Conservation (phyloP, 306 rosid genomes). For the Lathyrus aphaca region DNA sequence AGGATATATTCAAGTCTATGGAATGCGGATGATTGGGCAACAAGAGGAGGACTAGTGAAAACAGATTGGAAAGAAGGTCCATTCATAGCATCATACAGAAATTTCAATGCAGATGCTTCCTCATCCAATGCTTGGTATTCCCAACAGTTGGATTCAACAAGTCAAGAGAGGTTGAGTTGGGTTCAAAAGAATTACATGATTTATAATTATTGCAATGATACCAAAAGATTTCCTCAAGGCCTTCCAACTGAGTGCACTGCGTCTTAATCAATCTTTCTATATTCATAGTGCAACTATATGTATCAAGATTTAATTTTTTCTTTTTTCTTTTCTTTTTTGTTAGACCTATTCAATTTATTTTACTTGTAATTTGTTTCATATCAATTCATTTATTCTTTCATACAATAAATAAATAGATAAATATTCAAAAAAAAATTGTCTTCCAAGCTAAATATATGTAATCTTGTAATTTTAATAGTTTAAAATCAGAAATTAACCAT, state of each 20-base stretch:
- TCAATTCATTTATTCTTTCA: slow-evolving; percentile 11
- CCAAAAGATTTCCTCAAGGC: slow-evolving; percentile 51
- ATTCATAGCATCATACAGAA: slow-evolving; percentile 62
- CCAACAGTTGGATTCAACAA: slow-evolving; percentile 48
- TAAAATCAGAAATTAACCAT: no score
- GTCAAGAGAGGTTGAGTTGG: slow-evolving; percentile 50
- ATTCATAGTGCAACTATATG: not conserved
- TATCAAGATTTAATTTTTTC: not conserved
- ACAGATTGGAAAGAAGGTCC: slow-evolving; percentile 72
- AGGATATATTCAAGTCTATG: slow-evolving; percentile 65
- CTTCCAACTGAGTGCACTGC: slow-evolving; percentile 42
- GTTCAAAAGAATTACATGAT: slow-evolving; percentile 68
- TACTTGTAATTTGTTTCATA: not conserved
- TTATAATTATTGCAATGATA: slow-evolving; percentile 62
- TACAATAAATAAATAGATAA: not conserved
- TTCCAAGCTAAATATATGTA: no score
- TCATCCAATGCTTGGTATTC: slow-evolving; percentile 51
- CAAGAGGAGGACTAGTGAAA: slow-evolving; percentile 78
- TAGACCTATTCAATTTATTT: not conserved
- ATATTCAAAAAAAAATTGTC: no score
- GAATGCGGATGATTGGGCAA: slow-evolving; percentile 93
- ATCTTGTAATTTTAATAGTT: not conserved
- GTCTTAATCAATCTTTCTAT: not conserved
- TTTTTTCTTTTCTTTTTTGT: not conserved
- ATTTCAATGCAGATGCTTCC: slow-evolving; percentile 48